Evolutionary conservation across 1,139 yeast species (phyloP).

Genomic region (Arxiozyma telluris): DNA sequence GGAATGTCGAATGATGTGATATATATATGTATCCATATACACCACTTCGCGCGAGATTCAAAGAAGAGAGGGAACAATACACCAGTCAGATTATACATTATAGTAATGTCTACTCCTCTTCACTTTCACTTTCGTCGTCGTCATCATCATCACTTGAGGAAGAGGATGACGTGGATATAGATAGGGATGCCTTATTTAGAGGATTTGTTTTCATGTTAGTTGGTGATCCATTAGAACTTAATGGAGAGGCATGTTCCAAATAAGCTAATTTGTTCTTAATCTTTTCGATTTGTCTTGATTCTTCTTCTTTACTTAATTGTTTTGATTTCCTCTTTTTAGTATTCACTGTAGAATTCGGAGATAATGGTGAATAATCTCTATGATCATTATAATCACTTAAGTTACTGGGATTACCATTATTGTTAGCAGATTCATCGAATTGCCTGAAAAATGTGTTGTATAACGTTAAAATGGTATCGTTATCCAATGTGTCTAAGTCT

Average conservation of each 20-base stretch:
- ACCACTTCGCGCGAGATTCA: too few relatives aligned
- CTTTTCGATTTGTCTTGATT: slow-evolving; percentile 71
- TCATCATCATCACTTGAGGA: slow-evolving; percentile 38
- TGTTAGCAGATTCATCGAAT: slow-evolving; percentile 24
- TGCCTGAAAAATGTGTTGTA: slow-evolving; percentile 46
- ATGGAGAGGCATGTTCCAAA: slow-evolving; percentile 40
- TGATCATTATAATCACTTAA: not conserved
- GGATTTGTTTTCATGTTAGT: slow-evolving; percentile 15
- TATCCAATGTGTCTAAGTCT: slow-evolving; percentile 90
- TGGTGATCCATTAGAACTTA: slow-evolving; percentile 26
- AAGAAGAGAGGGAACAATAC: not conserved
- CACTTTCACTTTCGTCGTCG: slow-evolving; percentile 34
- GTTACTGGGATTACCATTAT: slow-evolving; percentile 6
- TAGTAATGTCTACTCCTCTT: slow-evolving; percentile 29
- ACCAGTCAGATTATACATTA: not conserved
- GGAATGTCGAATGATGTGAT: too few relatives aligned
- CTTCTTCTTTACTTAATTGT: slow-evolving; percentile 54
- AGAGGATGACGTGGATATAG: slow-evolving; percentile 31
- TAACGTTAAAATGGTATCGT: slow-evolving; percentile 69
- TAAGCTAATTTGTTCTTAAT: slow-evolving; percentile 75
- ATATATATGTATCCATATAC: not conserved
- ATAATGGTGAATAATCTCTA: slow-evolving; percentile 22
- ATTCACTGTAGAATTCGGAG: slow-evolving; percentile 24
- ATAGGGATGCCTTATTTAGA: not conserved
- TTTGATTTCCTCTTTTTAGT: slow-evolving; percentile 30